Conservation (phyloP, 495 filamentous ascomycete species). For the Penicillium herquei region DNA sequence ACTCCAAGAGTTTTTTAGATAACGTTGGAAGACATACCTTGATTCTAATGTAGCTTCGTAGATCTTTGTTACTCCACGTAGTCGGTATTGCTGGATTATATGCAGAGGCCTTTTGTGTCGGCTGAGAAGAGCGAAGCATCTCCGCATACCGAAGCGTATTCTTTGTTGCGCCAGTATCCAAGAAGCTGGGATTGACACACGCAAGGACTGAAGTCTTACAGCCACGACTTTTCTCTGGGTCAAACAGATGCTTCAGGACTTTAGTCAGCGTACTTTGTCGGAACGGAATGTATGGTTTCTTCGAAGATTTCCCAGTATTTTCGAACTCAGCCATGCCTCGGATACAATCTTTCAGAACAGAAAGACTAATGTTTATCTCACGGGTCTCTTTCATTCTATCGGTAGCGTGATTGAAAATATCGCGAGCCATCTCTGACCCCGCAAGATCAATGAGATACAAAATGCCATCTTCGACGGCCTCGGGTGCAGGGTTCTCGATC, state of each 20-base stretch:
- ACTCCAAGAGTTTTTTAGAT: neutral
- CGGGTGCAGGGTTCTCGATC: conserved; percentile 28
- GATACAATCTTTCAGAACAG: conserved; percentile 43
- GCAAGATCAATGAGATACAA: conserved; percentile 49
- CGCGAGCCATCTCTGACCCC: conserved; percentile 39
- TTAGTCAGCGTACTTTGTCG: conserved; percentile 35
- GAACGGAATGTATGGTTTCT: conserved; percentile 32
- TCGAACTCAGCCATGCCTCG: conserved; percentile 14
- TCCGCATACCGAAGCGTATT: conserved; percentile 20
- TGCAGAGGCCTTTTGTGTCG: neutral
- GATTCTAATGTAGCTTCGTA: conserved; percentile 7
- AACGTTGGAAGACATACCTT: conserved; percentile 1
- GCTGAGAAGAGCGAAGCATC: conserved; percentile 3
- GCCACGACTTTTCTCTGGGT: conserved; percentile 8
- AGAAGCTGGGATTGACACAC: conserved; percentile 20
- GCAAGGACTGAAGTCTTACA: conserved; percentile 34
- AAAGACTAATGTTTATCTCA: conserved; percentile 48
- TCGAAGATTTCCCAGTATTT: conserved; percentile 5
- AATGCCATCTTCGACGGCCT: conserved; percentile 29
- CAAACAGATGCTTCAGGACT: conserved; percentile 34
- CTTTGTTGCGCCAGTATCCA: conserved; percentile 12
- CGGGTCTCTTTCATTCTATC: conserved; percentile 39
- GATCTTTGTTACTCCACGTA: conserved; percentile 13
- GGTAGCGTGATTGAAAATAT: conserved; percentile 25
- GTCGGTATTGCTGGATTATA: conserved; percentile 9